phyloP scores from a whole-genome alignment of 177 flowering plant genomes.

The Vitis hybrid region DNA sequence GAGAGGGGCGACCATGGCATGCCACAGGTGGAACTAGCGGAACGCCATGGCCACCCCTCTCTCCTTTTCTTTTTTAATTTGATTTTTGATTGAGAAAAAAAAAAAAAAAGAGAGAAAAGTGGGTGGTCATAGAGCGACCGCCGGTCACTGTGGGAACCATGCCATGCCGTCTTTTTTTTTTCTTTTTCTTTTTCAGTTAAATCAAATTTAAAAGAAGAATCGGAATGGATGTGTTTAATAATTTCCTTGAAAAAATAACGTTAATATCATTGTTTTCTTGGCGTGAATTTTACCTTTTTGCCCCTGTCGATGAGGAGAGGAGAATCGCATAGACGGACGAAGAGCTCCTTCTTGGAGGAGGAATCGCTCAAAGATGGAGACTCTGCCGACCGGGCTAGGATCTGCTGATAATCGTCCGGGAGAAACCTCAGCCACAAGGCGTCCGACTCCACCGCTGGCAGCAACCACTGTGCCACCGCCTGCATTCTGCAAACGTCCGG shows the following conservation, averaged over 20 bases:
- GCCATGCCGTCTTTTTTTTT: no score
- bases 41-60: no score
- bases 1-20: no score
- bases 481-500: constrained; percentile 12
- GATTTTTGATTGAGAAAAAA: no score
- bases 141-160: no score
- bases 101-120: no score
- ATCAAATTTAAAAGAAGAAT: no score
- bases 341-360: constrained; percentile 21
- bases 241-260: neutral
- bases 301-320: constrained; percentile 25
- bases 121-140: no score
- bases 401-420: constrained; percentile 20
- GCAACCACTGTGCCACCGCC: constrained; percentile 5
- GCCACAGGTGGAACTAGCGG: no score
- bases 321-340: constrained; percentile 12
- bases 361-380: neutral
- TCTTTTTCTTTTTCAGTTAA: no score
- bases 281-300: constrained; percentile 12
- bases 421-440: constrained; percentile 20
- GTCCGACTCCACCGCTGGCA: constrained; percentile 10
- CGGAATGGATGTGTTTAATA: no score
- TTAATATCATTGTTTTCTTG: neutral
- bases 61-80: no score
- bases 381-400: constrained; percentile 10